phyloP scores from a whole-genome alignment of 148 eudicot species.

The Chenopodium quinoa region DNA sequence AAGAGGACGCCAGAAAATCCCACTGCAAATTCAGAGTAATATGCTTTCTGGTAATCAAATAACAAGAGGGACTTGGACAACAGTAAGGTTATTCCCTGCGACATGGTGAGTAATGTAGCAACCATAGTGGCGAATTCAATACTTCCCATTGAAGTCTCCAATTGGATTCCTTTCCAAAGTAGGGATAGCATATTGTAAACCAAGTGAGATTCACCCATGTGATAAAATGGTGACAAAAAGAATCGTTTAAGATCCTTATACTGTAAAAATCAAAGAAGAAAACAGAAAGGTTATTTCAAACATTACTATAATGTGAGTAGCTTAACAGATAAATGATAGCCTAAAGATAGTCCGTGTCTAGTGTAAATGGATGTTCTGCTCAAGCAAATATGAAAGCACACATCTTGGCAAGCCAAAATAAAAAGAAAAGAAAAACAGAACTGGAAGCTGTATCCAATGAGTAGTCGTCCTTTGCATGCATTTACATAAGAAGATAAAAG shows the following conservation, averaged over 20 bases:
- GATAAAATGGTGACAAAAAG: slow-evolving; percentile 83
- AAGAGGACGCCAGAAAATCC: slow-evolving; percentile 95
- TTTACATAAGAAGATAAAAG: neutral
- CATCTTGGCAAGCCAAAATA: neutral
- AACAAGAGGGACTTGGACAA: slow-evolving; percentile 56
- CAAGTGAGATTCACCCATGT: slow-evolving; percentile 71
- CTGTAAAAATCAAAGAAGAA: slow-evolving; percentile 40
- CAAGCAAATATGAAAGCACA: neutral
- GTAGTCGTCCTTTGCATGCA: neutral
- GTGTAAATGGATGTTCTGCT: neutral
- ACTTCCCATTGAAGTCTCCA: slow-evolving; percentile 86
- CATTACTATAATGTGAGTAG: neutral
- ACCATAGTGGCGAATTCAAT: slow-evolving; percentile 69
- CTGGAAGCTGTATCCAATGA: neutral
- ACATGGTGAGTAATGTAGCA: slow-evolving; percentile 63
- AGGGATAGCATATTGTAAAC: slow-evolving; percentile 92
- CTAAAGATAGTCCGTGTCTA: neutral
- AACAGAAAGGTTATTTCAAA: neutral
- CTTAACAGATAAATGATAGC: neutral
- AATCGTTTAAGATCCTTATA: slow-evolving; percentile 72
- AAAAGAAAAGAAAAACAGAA: neutral
- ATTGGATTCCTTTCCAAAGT: slow-evolving; percentile 84
- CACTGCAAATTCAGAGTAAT: slow-evolving; percentile 73
- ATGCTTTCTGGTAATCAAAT: slow-evolving; percentile 55
- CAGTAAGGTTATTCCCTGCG: slow-evolving; percentile 75